Conservation (phyloP, 2,329 filamentous ascomycete genomes). For the Simplicillium aogashimaense region DNA sequence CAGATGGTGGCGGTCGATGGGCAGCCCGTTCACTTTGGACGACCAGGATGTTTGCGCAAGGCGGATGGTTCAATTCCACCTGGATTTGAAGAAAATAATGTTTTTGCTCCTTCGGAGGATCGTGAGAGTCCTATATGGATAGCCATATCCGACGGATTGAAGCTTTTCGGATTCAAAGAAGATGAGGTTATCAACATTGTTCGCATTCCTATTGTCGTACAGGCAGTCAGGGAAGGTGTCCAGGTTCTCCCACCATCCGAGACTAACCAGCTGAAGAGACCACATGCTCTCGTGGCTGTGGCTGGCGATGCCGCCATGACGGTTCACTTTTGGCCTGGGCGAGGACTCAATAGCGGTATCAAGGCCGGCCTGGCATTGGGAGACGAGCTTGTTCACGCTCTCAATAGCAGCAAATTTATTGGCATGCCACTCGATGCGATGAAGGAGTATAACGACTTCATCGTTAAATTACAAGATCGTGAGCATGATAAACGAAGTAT, state of each 20-base stretch:
- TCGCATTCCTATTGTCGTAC: conserved; percentile 23
- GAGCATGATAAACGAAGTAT: conserved; percentile 26
- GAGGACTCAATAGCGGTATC: conserved; percentile 25
- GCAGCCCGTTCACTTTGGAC: conserved; percentile 20
- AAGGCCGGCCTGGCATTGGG: conserved; percentile 23
- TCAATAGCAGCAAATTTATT: conserved; percentile 18
- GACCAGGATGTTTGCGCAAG: conserved; percentile 18
- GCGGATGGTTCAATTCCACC: conserved; percentile 17
- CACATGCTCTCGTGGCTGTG: conserved; percentile 21
- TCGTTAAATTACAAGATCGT: conserved; percentile 21
- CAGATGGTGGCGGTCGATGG: conserved; percentile 21
- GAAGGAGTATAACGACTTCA: conserved; percentile 23
- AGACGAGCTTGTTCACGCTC: conserved; percentile 22
- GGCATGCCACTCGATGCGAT: conserved; percentile 19
- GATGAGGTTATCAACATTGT: conserved; percentile 24
- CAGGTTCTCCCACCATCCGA: conserved; percentile 16
- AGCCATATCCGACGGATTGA: conserved; percentile 23
- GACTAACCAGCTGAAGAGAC: conserved; percentile 13
- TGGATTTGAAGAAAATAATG: conserved; percentile 17
- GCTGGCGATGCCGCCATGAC: conserved; percentile 25
- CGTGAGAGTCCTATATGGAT: conserved; percentile 18
- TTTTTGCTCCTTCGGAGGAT: conserved; percentile 22
- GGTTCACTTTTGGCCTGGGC: conserved; percentile 25
- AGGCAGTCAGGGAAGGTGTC: conserved; percentile 21
- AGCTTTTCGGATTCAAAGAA: conserved; percentile 24